phyloP scores from a whole-genome alignment of 768 basidiomycete genomes.

The Suillus sp. region DNA sequence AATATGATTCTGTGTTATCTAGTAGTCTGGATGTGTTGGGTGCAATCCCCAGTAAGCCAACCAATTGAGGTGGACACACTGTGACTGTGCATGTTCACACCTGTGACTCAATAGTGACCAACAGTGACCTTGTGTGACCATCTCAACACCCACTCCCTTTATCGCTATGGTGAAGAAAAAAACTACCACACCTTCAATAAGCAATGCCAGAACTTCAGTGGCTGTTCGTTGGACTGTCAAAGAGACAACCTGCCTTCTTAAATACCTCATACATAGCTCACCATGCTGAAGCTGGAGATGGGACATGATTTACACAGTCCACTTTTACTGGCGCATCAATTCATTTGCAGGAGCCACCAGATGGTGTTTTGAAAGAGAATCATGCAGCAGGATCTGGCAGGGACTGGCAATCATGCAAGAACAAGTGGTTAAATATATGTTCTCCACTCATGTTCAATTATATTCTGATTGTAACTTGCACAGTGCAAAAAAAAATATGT shows the following conservation, averaged over 20 bases:
- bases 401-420: neutral
- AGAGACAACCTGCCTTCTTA: neutral
- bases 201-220: too few species aligned
- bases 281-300: neutral
- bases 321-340: neutral
- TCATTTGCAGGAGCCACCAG: neutral
- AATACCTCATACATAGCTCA: slow-evolving; percentile 3
- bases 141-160: too few species aligned
- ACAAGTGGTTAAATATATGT: neutral
- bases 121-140: too few species aligned
- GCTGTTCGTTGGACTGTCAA: neutral
- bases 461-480: neutral
- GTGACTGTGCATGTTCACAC: too few species aligned
- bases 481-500: neutral
- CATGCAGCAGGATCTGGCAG: neutral
- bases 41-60: too few species aligned
- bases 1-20: too few species aligned
- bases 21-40: too few species aligned
- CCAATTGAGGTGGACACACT: too few species aligned
- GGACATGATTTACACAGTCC: neutral
- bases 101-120: too few species aligned
- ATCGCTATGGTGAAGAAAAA: too few species aligned
- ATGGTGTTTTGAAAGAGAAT: neutral
- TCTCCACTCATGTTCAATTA: neutral
- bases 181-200: too few species aligned